Evolutionary conservation across 1,139 yeast species (phyloP).

Genomic region (Spathaspora sp.): DNA sequence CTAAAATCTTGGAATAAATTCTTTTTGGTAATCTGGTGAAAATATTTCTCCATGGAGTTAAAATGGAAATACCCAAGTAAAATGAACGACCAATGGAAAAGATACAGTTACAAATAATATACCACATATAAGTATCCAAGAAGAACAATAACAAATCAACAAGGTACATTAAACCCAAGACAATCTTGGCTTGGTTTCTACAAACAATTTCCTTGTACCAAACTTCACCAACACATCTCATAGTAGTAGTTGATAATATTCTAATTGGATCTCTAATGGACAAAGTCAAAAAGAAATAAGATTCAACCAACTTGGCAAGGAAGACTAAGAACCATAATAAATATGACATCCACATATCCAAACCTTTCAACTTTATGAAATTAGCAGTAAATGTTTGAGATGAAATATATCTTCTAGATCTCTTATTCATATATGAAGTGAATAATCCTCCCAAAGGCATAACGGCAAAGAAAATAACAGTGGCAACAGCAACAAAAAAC

Average conservation of each 20-base stretch:
- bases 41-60: constrained; percentile 99
- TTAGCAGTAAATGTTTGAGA: constrained; percentile 96
- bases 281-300: constrained; percentile 88
- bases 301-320: constrained; percentile 83
- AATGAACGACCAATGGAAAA: constrained; percentile 97
- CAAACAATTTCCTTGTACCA: constrained; percentile 82
- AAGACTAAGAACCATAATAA: constrained; percentile 87
- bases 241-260: constrained; percentile 45
- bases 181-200: constrained; percentile 81
- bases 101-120: constrained; percentile 89
- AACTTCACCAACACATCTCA: constrained; percentile 75
- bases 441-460: constrained; percentile 98
- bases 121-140: constrained; percentile 98
- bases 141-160: constrained; percentile 94
- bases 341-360: constrained; percentile 97
- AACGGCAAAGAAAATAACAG: constrained; percentile 80
- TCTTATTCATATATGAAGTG: constrained; percentile 86
- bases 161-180: constrained; percentile 86
- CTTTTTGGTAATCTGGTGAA: constrained; percentile 97
- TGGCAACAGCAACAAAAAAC: constrained; percentile 83
- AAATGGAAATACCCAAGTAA: constrained; percentile 95
- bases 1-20: constrained; percentile 94
- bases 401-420: constrained; percentile 87
- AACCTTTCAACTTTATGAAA: constrained; percentile 74
- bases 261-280: constrained; percentile 95